phyloP scores from a whole-genome alignment of 495 filamentous ascomycete genomes.

The Penicillium herquei region DNA sequence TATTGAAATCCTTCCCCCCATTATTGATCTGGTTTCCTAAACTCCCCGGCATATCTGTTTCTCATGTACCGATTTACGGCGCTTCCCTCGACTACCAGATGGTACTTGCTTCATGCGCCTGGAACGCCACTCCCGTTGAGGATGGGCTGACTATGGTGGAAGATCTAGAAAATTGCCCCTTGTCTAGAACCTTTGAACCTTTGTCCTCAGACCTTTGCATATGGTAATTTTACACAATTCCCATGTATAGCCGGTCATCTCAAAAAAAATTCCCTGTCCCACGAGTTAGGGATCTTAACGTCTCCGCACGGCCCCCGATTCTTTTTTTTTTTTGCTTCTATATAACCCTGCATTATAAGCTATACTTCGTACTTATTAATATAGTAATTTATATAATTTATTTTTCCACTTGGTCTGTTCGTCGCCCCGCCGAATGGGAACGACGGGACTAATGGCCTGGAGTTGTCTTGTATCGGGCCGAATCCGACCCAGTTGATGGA shows the following conservation, averaged over 20 bases:
- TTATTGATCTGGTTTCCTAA: too few species aligned
- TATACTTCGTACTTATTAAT: not conserved
- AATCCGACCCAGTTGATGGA: constrained; percentile 1
- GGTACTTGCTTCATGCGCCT: constrained; percentile 1
- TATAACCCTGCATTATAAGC: not conserved
- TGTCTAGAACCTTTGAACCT: not conserved
- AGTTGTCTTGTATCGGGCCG: constrained; percentile 1
- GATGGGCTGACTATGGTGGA: not conserved
- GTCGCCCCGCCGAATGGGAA: not conserved
- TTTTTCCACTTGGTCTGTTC: not conserved
- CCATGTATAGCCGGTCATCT: not conserved
- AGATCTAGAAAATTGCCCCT: not conserved
- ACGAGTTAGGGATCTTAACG: not conserved
- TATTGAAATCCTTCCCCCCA: too few species aligned
- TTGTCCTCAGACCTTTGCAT: not conserved
- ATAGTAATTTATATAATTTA: not conserved
- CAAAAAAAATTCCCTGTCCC: not conserved
- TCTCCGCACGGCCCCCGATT: constrained; percentile 1
- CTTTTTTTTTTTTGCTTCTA: not conserved
- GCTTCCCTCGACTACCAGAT: constrained; percentile 6
- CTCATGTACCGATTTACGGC: constrained; percentile 1
- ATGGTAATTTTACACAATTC: not conserved
- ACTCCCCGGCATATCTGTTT: too few species aligned
- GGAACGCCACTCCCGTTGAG: constrained; percentile 4
- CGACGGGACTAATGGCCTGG: not conserved